phyloP scores from a whole-genome alignment of 2,329 filamentous ascomycete species.

The Claviceps arundinis region DNA sequence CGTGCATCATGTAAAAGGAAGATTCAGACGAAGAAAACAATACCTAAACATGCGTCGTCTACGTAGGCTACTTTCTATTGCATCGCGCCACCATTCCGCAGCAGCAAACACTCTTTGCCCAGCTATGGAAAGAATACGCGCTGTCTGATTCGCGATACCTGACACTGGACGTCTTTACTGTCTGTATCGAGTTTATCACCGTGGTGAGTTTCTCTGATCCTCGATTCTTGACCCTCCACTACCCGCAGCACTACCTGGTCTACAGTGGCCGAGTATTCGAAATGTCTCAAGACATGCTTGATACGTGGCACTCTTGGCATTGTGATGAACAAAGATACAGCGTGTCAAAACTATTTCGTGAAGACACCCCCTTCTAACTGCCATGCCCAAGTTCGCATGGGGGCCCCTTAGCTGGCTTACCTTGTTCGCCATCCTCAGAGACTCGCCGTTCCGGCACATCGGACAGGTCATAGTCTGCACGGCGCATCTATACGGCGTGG shows the following conservation, averaged over 20 bases:
- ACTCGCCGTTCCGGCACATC: conserved; percentile 33
- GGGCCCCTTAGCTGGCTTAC: conserved; percentile 43
- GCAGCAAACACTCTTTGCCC: conserved; percentile 61
- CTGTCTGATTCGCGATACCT: conserved; percentile 80
- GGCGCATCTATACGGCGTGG: conserved; percentile 47
- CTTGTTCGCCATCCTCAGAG: conserved; percentile 29
- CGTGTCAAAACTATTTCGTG: too few species aligned
- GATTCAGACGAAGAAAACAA: background rate
- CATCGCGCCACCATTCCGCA: conserved; percentile 53
- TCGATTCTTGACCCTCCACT: too few species aligned
- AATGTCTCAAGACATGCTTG: too few species aligned
- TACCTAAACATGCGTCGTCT: background rate
- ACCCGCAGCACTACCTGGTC: too few species aligned
- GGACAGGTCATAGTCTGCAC: conserved; percentile 37
- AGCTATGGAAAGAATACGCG: conserved; percentile 89
- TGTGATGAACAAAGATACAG: too few species aligned
- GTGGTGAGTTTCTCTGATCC: conserved; percentile 33
- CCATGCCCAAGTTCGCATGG: conserved; percentile 32
- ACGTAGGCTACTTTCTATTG: conserved; percentile 57
- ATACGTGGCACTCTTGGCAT: too few species aligned
- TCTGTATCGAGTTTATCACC: conserved; percentile 79
- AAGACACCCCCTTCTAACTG: too few species aligned
- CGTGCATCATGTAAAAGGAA: background rate
- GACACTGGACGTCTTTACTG: conserved; percentile 66
- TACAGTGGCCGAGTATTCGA: too few species aligned